phyloP scores from a whole-genome alignment of 441 rosid genomes.

The Adansonia grandidieri region DNA sequence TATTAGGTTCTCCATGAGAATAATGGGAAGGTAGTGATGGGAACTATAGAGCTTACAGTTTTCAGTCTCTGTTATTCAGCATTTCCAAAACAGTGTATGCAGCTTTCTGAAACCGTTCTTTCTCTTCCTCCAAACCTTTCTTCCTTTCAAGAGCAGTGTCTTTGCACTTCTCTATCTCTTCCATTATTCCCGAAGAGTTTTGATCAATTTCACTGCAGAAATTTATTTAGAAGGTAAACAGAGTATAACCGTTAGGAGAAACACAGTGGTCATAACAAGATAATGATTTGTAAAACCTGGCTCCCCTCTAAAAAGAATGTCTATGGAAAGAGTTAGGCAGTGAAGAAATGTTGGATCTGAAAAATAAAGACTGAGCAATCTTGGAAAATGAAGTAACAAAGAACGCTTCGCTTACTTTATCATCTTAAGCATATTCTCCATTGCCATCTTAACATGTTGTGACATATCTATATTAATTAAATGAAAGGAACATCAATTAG shows the following conservation, averaged over 20 bases:
- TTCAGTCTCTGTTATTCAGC: constrained; percentile 55
- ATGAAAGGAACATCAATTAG: background rate
- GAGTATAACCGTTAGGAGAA: background rate
- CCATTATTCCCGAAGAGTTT: constrained; percentile 60
- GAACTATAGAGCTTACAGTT: constrained; percentile 31
- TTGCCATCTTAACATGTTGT: constrained; percentile 72
- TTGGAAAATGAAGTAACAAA: constrained; percentile 14
- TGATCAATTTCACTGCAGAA: constrained; percentile 79
- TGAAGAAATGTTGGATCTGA: constrained; percentile 7
- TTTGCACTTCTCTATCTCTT: constrained; percentile 79
- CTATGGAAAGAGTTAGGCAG: constrained; percentile 1
- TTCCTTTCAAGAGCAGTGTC: constrained; percentile 68
- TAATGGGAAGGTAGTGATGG: background rate
- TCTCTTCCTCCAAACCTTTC: constrained; percentile 69
- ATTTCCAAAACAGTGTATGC: constrained; percentile 74
- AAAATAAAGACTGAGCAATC: constrained; percentile 1
- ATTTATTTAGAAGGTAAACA: constrained; percentile 16
- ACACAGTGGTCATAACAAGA: background rate
- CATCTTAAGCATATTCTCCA: constrained; percentile 87
- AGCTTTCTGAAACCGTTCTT: constrained; percentile 78
- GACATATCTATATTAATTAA: constrained; percentile 67
- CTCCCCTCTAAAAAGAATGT: constrained; percentile 1
- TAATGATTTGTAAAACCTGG: background rate
- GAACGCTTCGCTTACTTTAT: constrained; percentile 50
- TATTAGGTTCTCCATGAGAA: constrained; percentile 1